Evolutionary conservation across 306 rosid genomes (phyloP), one percentile per base, ranked within the genome.

Genomic region (Castanea mollissima): DNA sequence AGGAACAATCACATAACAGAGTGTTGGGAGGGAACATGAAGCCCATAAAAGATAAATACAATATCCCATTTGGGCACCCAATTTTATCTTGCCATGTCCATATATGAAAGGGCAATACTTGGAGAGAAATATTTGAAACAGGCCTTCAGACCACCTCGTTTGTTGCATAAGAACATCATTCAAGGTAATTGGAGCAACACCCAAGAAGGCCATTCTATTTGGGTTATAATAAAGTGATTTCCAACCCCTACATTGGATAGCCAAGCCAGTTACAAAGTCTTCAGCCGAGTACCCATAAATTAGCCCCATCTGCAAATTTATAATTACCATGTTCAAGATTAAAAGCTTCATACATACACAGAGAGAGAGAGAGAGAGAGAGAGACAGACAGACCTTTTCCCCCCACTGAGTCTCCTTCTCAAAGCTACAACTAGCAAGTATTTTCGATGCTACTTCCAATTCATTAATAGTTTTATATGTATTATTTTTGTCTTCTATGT

Each of bases 391-490:
- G 2, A 90, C 90, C 94, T 89, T 84, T 60, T 85, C 84, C 7
- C 96, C 98, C 98, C 98, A 93, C 20, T 71, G 86, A 38, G 93
- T 88, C 46, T 79, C 88, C 27, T 87, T 77, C 78, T 93, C 98
- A 19, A 83, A 85, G 78, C 78, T 80, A 75, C 90, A 93, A 69
- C 63, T 86, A n/a, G 83, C 85, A 18, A 91, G 84, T 49, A 75
- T 60, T 82, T 89, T 91, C 1, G 90, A 77, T 69, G 88, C 87
- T 78, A 83, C 87, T 60, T 83, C 90, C 82, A 89, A 64, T 69
- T 93, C 91, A 20, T 63, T 5, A 1, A 81, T n/a, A 65, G 82
- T 83, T 79, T 74, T 92, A 10, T 69, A 59, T 29, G 65, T 79
- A 44, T 82, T 77, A 27, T 51, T 78, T 64, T 79, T 62, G 67